Evolutionary conservation across 139 green algal species (phyloP).

Genomic region (Micractinium conductrix): DNA sequence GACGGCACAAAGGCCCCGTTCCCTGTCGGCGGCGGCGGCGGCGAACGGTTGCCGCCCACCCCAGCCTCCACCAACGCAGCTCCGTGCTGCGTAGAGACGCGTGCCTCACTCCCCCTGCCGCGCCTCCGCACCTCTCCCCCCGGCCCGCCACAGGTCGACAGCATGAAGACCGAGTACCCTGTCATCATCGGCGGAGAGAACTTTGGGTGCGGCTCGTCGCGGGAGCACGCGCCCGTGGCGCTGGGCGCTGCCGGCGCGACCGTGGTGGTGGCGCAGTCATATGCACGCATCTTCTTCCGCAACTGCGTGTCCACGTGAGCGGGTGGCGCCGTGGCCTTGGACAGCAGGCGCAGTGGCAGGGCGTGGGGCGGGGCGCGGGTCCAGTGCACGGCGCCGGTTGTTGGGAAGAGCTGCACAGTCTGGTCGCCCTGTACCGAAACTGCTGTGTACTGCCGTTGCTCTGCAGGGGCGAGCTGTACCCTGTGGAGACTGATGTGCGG

Average conservation of each 20-base stretch:
- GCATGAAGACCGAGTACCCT: slow-evolving; percentile 94
- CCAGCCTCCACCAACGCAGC: no score
- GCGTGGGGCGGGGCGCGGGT: no score
- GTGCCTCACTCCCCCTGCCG: not conserved
- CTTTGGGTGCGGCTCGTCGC: slow-evolving; percentile 94
- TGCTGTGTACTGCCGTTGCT: not conserved
- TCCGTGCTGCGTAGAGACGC: no score
- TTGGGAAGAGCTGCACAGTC: not conserved
- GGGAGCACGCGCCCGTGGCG: slow-evolving; percentile 93
- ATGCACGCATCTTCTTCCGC: slow-evolving; percentile 97
- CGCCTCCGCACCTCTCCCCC: no score
- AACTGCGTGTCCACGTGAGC: slow-evolving; percentile 94
- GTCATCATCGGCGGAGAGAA: slow-evolving; percentile 94
- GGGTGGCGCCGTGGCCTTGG: no score
- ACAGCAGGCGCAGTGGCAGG: not conserved
- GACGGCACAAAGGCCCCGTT: no score
- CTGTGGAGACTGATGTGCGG: slow-evolving; percentile 79
- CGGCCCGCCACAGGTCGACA: slow-evolving; percentile 76
- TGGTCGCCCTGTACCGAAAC: no score
- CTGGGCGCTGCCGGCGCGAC: slow-evolving; percentile 81
- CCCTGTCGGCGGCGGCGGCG: no score
- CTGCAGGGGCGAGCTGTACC: slow-evolving; percentile 89
- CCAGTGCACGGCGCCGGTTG: no score
- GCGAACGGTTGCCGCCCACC: no score
- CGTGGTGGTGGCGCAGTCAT: slow-evolving; percentile 90